A percentile compares a stretch with the other conserved stretches of the same genome.
These are phyloP conservation scores for Debaryomyces sp. DNA, from an alignment of 1,139 yeast genomes.

Conservation along the genomic window DNA sequence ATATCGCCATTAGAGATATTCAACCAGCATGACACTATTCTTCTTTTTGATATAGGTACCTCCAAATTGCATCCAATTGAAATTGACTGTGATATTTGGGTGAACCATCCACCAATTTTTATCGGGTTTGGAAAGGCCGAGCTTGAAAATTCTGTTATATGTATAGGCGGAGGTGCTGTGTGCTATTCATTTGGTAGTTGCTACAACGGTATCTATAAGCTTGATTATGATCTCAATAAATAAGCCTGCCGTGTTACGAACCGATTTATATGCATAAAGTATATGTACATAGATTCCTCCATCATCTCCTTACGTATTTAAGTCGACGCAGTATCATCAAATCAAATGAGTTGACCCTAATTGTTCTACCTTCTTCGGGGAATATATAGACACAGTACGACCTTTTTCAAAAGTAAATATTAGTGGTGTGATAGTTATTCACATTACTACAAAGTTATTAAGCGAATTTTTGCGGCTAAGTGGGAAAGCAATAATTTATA, in stretches of 20 bases:
- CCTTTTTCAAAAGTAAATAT: neutral
- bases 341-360: neutral
- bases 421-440: neutral
- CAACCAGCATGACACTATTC: slow-evolving; percentile 37
- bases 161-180: slow-evolving; percentile 79
- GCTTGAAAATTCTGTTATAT: slow-evolving; percentile 20
- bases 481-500: slow-evolving; percentile 5
- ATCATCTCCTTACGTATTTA: neutral
- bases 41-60: slow-evolving; percentile 31
- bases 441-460: neutral
- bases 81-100: slow-evolving; percentile 39
- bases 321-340: neutral
- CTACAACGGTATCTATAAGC: slow-evolving; percentile 41
- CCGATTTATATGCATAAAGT: neutral
- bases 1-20: slow-evolving; percentile 46
- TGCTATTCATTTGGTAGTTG: slow-evolving; percentile 83
- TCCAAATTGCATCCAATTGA: slow-evolving; percentile 24
- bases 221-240: neutral
- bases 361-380: neutral
- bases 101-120: slow-evolving; percentile 49
- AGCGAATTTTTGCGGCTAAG: slow-evolving; percentile 8
- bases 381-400: neutral
- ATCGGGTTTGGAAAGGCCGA: slow-evolving; percentile 57
- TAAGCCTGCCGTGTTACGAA: neutral
- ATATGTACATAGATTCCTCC: neutral